These are phyloP conservation scores for Ascochyta koolunga DNA, from an alignment of 2,329 filamentous ascomycete species.

Conservation along the genomic window DNA sequence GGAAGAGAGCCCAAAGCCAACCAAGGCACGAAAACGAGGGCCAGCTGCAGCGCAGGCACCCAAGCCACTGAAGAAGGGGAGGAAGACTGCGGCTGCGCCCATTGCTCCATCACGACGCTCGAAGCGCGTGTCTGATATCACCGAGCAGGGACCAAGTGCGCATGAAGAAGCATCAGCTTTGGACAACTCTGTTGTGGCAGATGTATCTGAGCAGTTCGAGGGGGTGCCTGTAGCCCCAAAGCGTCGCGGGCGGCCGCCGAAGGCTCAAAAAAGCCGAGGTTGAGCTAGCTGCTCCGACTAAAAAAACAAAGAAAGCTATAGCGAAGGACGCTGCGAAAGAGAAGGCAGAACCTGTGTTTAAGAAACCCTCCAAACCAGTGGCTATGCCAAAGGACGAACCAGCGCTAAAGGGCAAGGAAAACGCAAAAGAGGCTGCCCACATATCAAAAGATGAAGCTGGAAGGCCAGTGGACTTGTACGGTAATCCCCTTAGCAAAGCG, in stretches of 20 bases:
- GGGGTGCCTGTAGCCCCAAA: slow-evolving; percentile 28
- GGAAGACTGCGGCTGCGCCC: slow-evolving; percentile 24
- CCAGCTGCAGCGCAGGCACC: slow-evolving; percentile 14
- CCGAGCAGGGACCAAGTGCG: slow-evolving; percentile 35
- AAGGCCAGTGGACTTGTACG: slow-evolving; percentile 39
- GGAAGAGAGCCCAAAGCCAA: slow-evolving; percentile 22
- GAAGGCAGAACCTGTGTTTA: slow-evolving; percentile 30
- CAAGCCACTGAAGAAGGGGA: slow-evolving; percentile 26
- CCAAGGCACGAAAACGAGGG: slow-evolving; percentile 30
- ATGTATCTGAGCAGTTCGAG: slow-evolving; percentile 33
- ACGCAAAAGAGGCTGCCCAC: slow-evolving; percentile 15
- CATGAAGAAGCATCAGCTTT: slow-evolving; percentile 34
- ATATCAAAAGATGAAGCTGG: slow-evolving; percentile 25
- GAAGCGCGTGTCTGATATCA: slow-evolving; percentile 37
- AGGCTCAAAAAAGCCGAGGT: slow-evolving; percentile 22
- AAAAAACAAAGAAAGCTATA: slow-evolving; percentile 10
- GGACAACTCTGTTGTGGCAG: slow-evolving; percentile 4
- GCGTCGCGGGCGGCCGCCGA: slow-evolving; percentile 35
- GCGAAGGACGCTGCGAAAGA: slow-evolving; percentile 12
- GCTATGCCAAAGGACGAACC: slow-evolving; percentile 34
- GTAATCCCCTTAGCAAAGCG: slow-evolving; percentile 40
- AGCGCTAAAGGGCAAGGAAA: slow-evolving; percentile 12
- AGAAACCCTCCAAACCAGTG: slow-evolving; percentile 32
- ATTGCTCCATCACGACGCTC: slow-evolving; percentile 30
- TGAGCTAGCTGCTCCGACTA: slow-evolving; percentile 12